These are phyloP conservation scores for Coemansia sp. DNA, from an alignment of 371 early-diverging fungal genomes.

Conservation along the genomic window DNA sequence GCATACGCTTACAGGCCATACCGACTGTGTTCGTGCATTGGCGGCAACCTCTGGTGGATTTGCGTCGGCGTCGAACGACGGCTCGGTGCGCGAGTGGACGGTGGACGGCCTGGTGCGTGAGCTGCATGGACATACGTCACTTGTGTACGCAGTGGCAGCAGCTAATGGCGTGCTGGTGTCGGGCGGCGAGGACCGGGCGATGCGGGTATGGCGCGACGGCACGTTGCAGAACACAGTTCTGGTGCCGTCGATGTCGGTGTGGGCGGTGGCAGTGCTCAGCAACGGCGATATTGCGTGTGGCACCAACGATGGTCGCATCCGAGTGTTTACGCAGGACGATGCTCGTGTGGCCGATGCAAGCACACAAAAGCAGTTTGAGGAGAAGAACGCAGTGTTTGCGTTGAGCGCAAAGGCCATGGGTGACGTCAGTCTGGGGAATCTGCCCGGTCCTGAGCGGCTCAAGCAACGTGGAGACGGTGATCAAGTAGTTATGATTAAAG, in stretches of 20 bases:
- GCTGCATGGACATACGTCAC: conserved; percentile 87
- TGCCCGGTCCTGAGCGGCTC: conserved; percentile 79
- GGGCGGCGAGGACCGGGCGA: conserved; percentile 90
- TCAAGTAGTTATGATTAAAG: conserved; percentile 85
- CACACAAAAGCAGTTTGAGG: conserved; percentile 65
- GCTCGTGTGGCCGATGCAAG: conserved; percentile 67
- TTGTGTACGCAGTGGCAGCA: conserved; percentile 80
- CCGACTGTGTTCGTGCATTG: conserved; percentile 87
- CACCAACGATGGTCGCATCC: conserved; percentile 78
- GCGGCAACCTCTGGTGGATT: conserved; percentile 68
- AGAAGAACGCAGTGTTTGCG: conserved; percentile 62
- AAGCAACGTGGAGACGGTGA: conserved; percentile 71
- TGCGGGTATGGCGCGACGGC: conserved; percentile 83
- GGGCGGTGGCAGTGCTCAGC: conserved; percentile 77
- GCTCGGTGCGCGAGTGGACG: conserved; percentile 76
- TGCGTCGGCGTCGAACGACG: conserved; percentile 87
- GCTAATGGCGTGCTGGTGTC: conserved; percentile 61
- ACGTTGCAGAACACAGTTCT: conserved; percentile 77
- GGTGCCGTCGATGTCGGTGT: conserved; percentile 89
- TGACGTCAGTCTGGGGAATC: conserved; percentile 78
- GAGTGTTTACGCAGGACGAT: conserved; percentile 71
- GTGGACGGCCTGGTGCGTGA: conserved; percentile 68
- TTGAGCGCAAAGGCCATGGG: conserved; percentile 76
- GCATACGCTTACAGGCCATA: conserved; percentile 82
- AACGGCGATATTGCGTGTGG: conserved; percentile 90